These are phyloP conservation scores for Cryptosporidium felis DNA, from an alignment of 169 alveolate species.

Conservation along the genomic window DNA sequence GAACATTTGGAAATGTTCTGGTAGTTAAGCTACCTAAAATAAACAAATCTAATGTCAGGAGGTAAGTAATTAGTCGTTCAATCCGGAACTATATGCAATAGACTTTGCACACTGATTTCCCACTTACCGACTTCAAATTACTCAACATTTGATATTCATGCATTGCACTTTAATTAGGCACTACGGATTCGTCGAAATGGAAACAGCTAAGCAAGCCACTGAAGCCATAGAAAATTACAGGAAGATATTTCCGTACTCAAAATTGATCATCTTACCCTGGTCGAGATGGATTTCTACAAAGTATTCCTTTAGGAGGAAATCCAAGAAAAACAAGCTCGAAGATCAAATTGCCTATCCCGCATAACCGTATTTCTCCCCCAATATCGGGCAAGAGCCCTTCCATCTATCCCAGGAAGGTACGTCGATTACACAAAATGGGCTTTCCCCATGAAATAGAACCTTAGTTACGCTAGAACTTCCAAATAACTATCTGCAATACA, in stretches of 20 bases:
- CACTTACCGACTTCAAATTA: too few relatives aligned
- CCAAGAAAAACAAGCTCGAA: neutral
- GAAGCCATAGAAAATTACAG: conserved; percentile 29
- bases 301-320: neutral
- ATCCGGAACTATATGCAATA: neutral
- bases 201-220: conserved; percentile 48
- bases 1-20: conserved; percentile 30
- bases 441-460: too few relatives aligned
- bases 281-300: conserved; percentile 37
- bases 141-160: too few relatives aligned
- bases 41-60: conserved; percentile 37
- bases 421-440: too few relatives aligned
- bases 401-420: too few relatives aligned
- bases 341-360: too few relatives aligned
- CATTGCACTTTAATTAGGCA: neutral
- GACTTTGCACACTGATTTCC: too few relatives aligned
- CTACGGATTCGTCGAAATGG: conserved; percentile 69
- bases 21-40: conserved; percentile 63
- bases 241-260: conserved; percentile 27
- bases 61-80: conserved; percentile 20
- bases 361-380: too few relatives aligned
- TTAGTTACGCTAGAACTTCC: too few relatives aligned
- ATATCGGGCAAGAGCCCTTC: too few relatives aligned
- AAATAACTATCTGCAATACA: too few relatives aligned
- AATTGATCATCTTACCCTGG: conserved; percentile 42